Evolutionary conservation across 805 yeast genomes (phyloP).

Genomic region (Yarrowia sp.): DNA sequence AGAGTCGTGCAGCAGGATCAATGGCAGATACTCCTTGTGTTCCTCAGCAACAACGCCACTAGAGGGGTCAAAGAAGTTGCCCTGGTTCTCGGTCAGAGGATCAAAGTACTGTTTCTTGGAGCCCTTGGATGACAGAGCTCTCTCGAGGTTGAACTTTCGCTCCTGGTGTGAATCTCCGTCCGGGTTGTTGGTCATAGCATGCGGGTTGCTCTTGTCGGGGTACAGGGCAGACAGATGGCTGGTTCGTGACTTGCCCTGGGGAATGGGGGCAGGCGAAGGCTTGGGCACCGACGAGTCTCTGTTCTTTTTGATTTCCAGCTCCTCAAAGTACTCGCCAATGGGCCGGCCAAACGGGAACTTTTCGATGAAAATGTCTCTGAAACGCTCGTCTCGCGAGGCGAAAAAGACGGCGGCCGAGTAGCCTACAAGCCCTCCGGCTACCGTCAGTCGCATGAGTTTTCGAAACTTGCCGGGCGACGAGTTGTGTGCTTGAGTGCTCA

Average conservation of each 20-base stretch:
- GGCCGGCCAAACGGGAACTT: slow-evolving; percentile 27
- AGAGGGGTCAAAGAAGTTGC: slow-evolving; percentile 33
- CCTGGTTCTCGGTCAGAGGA: slow-evolving; percentile 28
- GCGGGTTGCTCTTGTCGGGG: slow-evolving; percentile 5
- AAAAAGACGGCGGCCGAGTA: slow-evolving; percentile 14
- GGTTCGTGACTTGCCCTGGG: neutral
- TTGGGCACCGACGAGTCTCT: slow-evolving; percentile 8
- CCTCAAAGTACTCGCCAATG: slow-evolving; percentile 28
- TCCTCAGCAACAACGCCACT: slow-evolving; percentile 33
- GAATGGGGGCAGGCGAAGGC: neutral
- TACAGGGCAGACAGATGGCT: slow-evolving; percentile 13
- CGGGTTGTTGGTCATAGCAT: slow-evolving; percentile 10
- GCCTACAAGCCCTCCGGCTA: neutral
- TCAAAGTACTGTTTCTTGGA: slow-evolving; percentile 5
- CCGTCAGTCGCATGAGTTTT: neutral
- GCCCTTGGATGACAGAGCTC: slow-evolving; percentile 8
- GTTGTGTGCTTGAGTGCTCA: slow-evolving; percentile 1
- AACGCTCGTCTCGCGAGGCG: slow-evolving; percentile 27
- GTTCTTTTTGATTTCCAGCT: slow-evolving; percentile 7
- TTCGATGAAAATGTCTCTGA: slow-evolving; percentile 26
- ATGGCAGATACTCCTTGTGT: slow-evolving; percentile 34
- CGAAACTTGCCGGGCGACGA: slow-evolving; percentile 3
- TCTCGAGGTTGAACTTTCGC: slow-evolving; percentile 2
- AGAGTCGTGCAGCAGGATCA: slow-evolving; percentile 35
- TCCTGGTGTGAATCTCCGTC: slow-evolving; percentile 18